Base-by-base conservation (phyloP, 306 rosid species). In the Gastrolobium bilobum region DNA sequence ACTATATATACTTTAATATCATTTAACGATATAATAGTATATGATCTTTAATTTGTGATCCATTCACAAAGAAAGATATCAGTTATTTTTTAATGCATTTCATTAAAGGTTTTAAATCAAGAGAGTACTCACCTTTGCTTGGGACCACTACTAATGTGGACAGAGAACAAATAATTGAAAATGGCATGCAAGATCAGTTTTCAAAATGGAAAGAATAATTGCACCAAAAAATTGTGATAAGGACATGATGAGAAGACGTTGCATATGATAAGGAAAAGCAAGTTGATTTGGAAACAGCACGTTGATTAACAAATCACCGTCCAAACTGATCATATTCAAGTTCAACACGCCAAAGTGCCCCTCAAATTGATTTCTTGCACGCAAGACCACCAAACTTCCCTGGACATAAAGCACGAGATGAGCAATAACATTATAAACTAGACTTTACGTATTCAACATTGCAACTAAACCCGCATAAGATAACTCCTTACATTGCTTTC, bases 361-460 rank as follows among this genome's bases (percentile, higher is more conserved):
- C 13, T 40, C 4, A 30, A 68, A 44, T 68, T 30, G 42, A 68
- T 78, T 48, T 40, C 81, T 75, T 79, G 71, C 62, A 79, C 80
- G 79, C 80, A 78, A 83, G 4, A 62, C 10, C 39, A 70, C 13
- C 82, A n/a, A 76, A 76, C 68, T 50, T 60, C 29, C 62, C 37
- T 59, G 68, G 39, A 13, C 81, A 75, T 53, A 40, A 76, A 76
- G 7, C 54, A 15, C 6, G 10, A 11, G 26, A 30, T 15, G 9
- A 61, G 13, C 68, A 42, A 33, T 65, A 50, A 14, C 30, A 7
- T 26, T 61, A 6, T 73, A 38, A 64, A 64, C 54, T 47, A 10
- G 43, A 65, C 83, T 72, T 72, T 57, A 78, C 76, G 77, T 78
- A 65, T 71, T 82, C 56, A 64, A 78, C 68, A 14, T 56, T 56